Evolutionary conservation across 225 moss, liverwort and hornwort genomes (phyloP).

Genomic region (Straminergon stramineum): DNA sequence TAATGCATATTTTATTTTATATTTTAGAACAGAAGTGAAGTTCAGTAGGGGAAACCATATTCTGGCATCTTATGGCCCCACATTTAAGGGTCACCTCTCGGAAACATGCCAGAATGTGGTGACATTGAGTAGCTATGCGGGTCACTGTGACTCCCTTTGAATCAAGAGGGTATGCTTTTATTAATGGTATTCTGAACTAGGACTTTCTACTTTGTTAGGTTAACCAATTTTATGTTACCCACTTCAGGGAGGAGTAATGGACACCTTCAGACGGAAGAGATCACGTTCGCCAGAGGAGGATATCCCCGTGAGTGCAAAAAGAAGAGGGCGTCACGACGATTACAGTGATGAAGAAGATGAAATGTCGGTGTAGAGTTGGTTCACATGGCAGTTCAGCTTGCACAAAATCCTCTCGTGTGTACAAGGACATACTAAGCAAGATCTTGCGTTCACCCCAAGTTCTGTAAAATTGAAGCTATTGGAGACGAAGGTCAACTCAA

Average conservation of each 20-base stretch:
- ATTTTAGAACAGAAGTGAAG: not conserved
- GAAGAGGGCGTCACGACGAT: slow-evolving; percentile 57
- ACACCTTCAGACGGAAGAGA: slow-evolving; percentile 38
- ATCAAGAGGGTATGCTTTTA: not conserved
- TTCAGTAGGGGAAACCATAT: not conserved
- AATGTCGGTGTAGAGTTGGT: slow-evolving; percentile 54
- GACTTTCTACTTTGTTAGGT: not conserved
- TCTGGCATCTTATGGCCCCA: not conserved
- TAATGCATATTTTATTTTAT: not conserved
- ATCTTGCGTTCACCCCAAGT: not conserved
- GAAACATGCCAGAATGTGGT: not conserved
- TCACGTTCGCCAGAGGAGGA: slow-evolving; percentile 66
- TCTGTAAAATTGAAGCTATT: not conserved
- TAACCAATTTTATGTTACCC: not conserved
- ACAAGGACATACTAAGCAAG: slow-evolving; percentile 2
- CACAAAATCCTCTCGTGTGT: not conserved
- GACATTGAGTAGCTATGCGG: not conserved
- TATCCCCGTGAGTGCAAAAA: slow-evolving; percentile 34
- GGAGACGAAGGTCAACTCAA: not conserved
- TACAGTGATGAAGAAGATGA: slow-evolving; percentile 88
- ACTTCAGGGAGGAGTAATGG: slow-evolving; percentile 46
- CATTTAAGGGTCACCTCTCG: not conserved
- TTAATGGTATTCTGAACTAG: not conserved
- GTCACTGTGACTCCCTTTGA: not conserved
- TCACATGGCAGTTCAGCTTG: not conserved